Evolutionary conservation across 306 rosid species (phyloP), one percentile per base, ranked within the genome.

Genomic region (Luffa acutangula): DNA sequence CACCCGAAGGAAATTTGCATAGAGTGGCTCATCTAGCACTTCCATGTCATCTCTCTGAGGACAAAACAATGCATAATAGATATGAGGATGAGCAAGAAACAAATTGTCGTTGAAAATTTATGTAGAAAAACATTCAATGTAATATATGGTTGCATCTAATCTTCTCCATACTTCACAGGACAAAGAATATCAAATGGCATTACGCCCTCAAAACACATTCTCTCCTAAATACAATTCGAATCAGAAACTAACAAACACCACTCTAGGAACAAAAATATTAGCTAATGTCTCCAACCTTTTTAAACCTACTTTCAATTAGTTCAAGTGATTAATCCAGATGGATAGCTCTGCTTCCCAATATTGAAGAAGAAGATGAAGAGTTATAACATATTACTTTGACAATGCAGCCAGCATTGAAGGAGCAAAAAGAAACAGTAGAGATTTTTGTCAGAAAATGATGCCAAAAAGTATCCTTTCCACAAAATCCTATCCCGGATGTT

Each of bases 1-100:
- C 54, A 87, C 84, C 81, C 88, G 84, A 49, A 93, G 85, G 83
- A 88, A 93, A 85, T 87, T 80, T 77, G 91, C 89, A 86, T 91
- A 93, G 37, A 93, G 93, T 1, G 97, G 96, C 78, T 91, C 96
- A 83, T 91, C 97, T 36, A 91, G 89, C 81, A 89, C 94, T 86
- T 93, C 94, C 17, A 82, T 81, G 82, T 93, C 96, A 80, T 91
- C 90, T 83, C 97, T 91, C 97, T 93, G 18, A 6, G 37, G 20
- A 78, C 62, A 58, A 62, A 78, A 72, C 12, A 53, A 83, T 46
- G 80, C 48, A 72, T 20, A 13, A 36, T 15, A 41, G 9, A 21
- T 4, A 17, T 6, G 49, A 3, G 43, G 6, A 13, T 37, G 31
- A 65, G 57, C 57, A 71, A 46, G 77, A 71, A 46, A 71, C 37